These are phyloP conservation scores for Edaphochlamys debaryana DNA, from an alignment of 139 green algal genomes.

Conservation along the genomic window DNA sequence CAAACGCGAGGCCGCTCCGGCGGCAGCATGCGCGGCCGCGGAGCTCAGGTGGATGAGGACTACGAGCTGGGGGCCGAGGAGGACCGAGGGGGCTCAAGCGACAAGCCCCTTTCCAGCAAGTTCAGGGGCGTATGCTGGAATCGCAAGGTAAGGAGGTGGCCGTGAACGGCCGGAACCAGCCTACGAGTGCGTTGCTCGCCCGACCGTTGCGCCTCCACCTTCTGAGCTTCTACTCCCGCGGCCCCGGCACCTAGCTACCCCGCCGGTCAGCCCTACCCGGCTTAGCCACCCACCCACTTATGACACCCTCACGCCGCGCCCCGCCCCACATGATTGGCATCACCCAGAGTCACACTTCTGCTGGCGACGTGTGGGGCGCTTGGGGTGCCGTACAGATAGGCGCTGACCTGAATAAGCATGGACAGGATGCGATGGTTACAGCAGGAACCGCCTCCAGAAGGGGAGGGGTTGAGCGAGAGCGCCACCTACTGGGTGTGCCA, in stretches of 20 bases:
- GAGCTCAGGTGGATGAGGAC: not conserved
- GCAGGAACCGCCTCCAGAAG: too few species aligned
- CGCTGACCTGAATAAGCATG: too few species aligned
- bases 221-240: not conserved
- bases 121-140: conserved; percentile 64
- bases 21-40: not conserved
- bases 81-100: not conserved
- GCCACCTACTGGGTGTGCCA: too few species aligned
- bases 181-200: not conserved
- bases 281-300: not conserved
- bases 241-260: too few species aligned
- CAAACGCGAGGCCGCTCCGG: not conserved
- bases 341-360: too few species aligned
- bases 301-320: not conserved
- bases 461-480: too few species aligned
- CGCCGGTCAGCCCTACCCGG: too few species aligned
- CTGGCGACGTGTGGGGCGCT: too few species aligned
- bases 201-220: not conserved
- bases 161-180: not conserved
- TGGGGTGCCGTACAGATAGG: too few species aligned
- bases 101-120: conserved; percentile 45
- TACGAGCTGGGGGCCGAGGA: not conserved
- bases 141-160: conserved; percentile 44
- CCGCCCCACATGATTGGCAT: too few species aligned
- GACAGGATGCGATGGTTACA: too few species aligned